Evolutionary conservation across 2,329 filamentous ascomycete genomes (phyloP), one percentile per base, ranked within the genome.

Genomic region (Colletotrichum cereale): DNA sequence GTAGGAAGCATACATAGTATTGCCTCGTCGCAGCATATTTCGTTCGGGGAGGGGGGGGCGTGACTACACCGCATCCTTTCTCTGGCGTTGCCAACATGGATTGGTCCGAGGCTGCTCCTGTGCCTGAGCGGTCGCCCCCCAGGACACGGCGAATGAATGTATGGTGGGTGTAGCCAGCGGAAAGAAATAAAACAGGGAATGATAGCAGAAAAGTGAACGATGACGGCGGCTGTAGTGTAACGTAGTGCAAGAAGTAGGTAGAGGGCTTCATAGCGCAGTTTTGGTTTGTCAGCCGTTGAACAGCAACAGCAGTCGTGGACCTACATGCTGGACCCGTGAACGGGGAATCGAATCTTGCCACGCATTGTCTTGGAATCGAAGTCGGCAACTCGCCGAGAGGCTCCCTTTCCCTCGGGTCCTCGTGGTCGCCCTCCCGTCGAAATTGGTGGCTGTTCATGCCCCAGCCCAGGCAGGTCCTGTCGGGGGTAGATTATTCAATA

Each of bases 181-280:
- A n/a, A n/a, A n/a, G n/a, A n/a, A n/a, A n/a, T n/a, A n/a, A n/a
- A n/a, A n/a, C n/a, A n/a, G n/a, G n/a, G n/a, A n/a, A n/a, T n/a
- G n/a, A n/a, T n/a, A 14, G 42, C n/a, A 42, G 36, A 55, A 57
- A 36, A 34, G 66, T 40, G 62, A 52, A 56, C 62, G 18, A 56
- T 26, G 60, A 55, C 62, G 47, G 29, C 31, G 42, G n/a, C 47
- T 66, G 55, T 55, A 55, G 47, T 62, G 61, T 62, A 66, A 52
- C 18, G 7, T 14, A 7, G 14, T 21, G 42, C 21, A 7, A 21
- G 5, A 47, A 21, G n/a, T 7, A 21, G 18, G 21, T 8, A 34
- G 8, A 34, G 8, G 31, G 31, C 57, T 57, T 57, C 60, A 69
- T 53, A 44, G 53, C 53, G 36, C n/a, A 11, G 5, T 48, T 42